Conservation (phyloP, 192 early-diverging fungal species). For the Coemansia asiatica region DNA sequence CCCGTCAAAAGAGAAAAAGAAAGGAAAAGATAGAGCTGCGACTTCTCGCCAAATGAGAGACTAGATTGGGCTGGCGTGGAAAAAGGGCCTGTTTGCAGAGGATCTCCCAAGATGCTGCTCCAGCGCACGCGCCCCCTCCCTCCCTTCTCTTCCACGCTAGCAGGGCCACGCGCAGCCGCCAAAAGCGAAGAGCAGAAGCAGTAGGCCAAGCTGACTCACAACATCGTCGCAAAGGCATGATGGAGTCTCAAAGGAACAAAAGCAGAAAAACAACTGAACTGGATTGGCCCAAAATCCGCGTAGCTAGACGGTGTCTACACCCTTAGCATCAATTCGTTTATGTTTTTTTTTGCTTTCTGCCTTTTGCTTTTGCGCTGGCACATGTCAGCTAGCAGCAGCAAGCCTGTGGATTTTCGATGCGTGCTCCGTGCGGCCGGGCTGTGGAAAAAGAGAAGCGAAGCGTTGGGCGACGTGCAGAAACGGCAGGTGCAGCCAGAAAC, state of each 20-base stretch:
- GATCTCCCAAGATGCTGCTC: neutral
- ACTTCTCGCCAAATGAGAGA: neutral
- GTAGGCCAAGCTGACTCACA: slow-evolving; percentile 1
- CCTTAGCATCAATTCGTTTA: neutral
- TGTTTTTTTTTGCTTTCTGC: neutral
- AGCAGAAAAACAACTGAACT: too few relatives aligned
- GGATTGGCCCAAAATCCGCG: slow-evolving; percentile 10
- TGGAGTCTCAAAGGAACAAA: too few relatives aligned
- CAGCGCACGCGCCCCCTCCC: too few relatives aligned
- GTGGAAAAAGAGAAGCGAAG: neutral
- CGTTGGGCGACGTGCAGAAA: neutral
- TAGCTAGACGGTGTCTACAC: neutral
- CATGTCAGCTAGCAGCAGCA: neutral
- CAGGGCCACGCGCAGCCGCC: too few relatives aligned
- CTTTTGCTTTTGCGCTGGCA: neutral
- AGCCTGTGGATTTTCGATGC: neutral
- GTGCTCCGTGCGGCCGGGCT: slow-evolving; percentile 1
- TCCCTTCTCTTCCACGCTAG: too few relatives aligned
- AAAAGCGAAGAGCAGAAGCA: neutral
- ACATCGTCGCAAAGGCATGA: neutral
- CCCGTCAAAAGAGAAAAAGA: slow-evolving; percentile 1
- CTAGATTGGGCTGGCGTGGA: neutral
- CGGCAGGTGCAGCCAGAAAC: neutral
- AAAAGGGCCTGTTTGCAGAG: neutral
- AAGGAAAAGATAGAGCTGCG: neutral